Evolutionary conservation across 2,329 filamentous ascomycete species (phyloP).

Genomic region (Neonectria punicea): DNA sequence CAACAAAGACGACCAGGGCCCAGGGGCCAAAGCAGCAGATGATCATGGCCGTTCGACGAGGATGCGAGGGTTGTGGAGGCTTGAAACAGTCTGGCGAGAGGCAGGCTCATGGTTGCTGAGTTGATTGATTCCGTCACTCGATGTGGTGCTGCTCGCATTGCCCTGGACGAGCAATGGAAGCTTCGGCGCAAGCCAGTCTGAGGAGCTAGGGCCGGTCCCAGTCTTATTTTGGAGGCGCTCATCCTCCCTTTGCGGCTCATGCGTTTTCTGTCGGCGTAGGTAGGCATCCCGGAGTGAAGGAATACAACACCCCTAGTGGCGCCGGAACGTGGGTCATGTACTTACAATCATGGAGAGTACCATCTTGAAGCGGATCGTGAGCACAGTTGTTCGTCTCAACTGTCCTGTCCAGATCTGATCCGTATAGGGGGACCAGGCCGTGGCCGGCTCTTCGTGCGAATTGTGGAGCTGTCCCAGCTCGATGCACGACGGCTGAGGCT

Average conservation of each 20-base stretch:
- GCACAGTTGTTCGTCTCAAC: conserved; percentile 4
- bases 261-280: neutral
- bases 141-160: conserved; percentile 2
- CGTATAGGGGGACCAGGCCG: conserved; percentile 27
- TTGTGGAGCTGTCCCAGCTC: conserved; percentile 33
- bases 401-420: conserved; percentile 28
- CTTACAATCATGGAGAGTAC: neutral
- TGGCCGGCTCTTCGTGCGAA: conserved; percentile 12
- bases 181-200: neutral
- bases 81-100: conserved; percentile 12
- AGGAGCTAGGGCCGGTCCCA: neutral
- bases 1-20: conserved; percentile 14
- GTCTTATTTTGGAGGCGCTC: neutral
- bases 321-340: conserved; percentile 12
- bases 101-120: neutral
- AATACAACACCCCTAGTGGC: conserved; percentile 6
- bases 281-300: neutral
- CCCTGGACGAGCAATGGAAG: neutral
- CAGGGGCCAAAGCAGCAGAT: conserved; percentile 22
- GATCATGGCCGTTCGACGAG: conserved; percentile 22
- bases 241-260: conserved; percentile 1
- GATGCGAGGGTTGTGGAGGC: conserved; percentile 1
- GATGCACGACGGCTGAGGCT: conserved; percentile 30
- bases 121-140: neutral
- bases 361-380: conserved; percentile 2